Evolutionary conservation across 192 early-diverging fungal species (phyloP), one percentile per base, ranked within the genome.

Genomic region (Lobulomyces angularis): DNA sequence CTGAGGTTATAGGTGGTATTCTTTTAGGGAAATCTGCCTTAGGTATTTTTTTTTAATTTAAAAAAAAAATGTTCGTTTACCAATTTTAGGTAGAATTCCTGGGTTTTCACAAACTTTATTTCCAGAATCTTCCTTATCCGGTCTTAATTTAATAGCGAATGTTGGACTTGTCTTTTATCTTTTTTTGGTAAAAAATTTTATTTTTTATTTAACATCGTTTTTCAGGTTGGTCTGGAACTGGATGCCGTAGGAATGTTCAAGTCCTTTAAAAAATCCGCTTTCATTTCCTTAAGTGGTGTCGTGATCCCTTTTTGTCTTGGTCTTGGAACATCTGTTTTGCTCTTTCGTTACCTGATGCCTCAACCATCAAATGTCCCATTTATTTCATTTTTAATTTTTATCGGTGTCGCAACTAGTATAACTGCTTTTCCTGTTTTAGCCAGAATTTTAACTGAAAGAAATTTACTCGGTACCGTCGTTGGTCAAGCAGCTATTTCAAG

Each of bases 201-300:
- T n/a, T n/a, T n/a, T n/a, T n/a, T n/a, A n/a, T n/a, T n/a, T n/a
- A n/a, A n/a, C n/a, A n/a, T n/a, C n/a, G n/a, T n/a, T n/a, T n/a
- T n/a, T n/a, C n/a, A n/a, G n/a, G n/a, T 90, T 19, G 87, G 87
- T 2, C 53, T 88, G n/a, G 86, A 90, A 54, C 75, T 90, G 28
- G 81, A 90, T 35, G 60, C 73, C 4, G 41, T 51, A 3, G 21
- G 71, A 5, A 55, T 90, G 20, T 60, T 62, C 18, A 51, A 55
- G 32, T 77, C 78, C 40, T 41, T 71, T 14, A 62, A 56, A 18
- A 55, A 63, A 17, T 61, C 75, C 26, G 9, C 83, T 0, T 46
- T 53, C 4, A 81, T 88, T 17, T 73, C 80, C 14, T 47, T 73
- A 2, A 67, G 69, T 0, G 86, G 84, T 3, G 83, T 89, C 51